Percentiles rank a stretch among this genome's conserved stretches.
Evolutionary conservation across 495 filamentous ascomycete genomes (phyloP).

Genomic region (Aspergillus bertholletiae): DNA sequence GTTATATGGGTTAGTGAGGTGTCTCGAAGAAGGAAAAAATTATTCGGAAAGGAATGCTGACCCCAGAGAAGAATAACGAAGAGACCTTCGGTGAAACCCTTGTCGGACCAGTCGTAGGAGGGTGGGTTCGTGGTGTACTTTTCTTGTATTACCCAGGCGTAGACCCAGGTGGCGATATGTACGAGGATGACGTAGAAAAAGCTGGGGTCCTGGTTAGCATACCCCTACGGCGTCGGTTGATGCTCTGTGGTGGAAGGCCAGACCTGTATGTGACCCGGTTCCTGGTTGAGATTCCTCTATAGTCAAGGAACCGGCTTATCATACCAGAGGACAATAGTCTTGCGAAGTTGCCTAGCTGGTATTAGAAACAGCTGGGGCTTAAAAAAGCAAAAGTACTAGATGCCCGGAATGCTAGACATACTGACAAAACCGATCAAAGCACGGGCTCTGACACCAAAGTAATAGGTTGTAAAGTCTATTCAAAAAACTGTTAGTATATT

Average conservation of each 20-base stretch:
- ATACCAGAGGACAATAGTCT: constrained; percentile 32
- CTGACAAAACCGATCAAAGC: constrained; percentile 35
- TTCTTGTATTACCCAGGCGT: constrained; percentile 48
- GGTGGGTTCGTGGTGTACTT: constrained; percentile 42
- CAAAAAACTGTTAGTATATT: neutral
- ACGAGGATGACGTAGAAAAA: constrained; percentile 41
- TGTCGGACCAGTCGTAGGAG: constrained; percentile 38
- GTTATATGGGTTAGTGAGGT: neutral
- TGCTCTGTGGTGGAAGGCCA: too few relatives aligned
- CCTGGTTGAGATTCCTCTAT: constrained; percentile 30
- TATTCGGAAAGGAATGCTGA: neutral
- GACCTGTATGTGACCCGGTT: constrained; percentile 38
- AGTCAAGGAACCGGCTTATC: constrained; percentile 43
- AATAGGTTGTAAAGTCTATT: constrained; percentile 33
- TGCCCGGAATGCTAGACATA: constrained; percentile 8
- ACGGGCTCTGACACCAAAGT: constrained; percentile 36
- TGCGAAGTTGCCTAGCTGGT: constrained; percentile 24
- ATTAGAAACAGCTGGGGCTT: neutral
- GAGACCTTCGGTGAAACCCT: constrained; percentile 41
- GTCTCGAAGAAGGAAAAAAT: neutral
- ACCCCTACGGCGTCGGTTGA: neutral
- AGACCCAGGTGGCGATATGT: constrained; percentile 43
- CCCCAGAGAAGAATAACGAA: constrained; percentile 47
- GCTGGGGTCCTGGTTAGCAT: constrained; percentile 14
- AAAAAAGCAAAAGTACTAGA: neutral